Percentiles rank a stretch among this genome's conserved stretches.
Evolutionary conservation across 306 rosid genomes (phyloP).

Genomic region (Cucumis cinereus): DNA sequence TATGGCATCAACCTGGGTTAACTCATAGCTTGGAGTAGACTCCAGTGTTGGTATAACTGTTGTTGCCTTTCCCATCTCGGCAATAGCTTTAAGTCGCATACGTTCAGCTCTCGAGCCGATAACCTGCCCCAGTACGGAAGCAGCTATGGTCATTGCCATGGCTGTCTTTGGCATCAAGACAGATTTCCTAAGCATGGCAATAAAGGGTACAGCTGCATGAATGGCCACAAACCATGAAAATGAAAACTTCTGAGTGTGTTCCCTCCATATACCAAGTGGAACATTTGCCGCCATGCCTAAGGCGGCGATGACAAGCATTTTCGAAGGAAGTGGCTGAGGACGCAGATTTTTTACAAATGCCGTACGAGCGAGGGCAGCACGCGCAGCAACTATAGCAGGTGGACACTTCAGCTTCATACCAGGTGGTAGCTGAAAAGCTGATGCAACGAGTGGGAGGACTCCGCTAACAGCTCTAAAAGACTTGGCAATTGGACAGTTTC

Average conservation of each 20-base stretch:
- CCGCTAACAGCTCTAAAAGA: constrained; percentile 60
- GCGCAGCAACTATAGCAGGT: constrained; percentile 68
- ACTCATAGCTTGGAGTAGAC: constrained; percentile 11
- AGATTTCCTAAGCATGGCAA: constrained; percentile 72
- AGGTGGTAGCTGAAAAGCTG: constrained; percentile 50
- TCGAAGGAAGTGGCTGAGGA: constrained; percentile 76
- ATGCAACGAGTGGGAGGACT: constrained; percentile 69
- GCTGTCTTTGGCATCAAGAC: constrained; percentile 82
- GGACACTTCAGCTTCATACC: constrained; percentile 64
- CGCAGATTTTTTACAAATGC: constrained; percentile 62
- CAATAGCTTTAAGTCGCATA: constrained; percentile 39
- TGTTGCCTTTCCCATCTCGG: constrained; percentile 30
- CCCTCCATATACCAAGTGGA: constrained; percentile 81
- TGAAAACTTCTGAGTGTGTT: constrained; percentile 61
- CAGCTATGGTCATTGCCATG: constrained; percentile 67
- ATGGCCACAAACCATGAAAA: constrained; percentile 68
- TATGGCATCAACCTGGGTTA: constrained; percentile 17
- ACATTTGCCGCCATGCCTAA: constrained; percentile 72
- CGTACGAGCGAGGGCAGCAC: constrained; percentile 83
- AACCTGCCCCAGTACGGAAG: constrained; percentile 69
- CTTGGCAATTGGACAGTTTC: constrained; percentile 77
- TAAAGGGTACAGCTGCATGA: constrained; percentile 81
- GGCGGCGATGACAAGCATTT: constrained; percentile 73
- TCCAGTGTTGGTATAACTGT: constrained; percentile 7
- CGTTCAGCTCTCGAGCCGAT: constrained; percentile 81